Base-by-base conservation (phyloP, 345 rosid species). In the Hevea brasiliensis region DNA sequence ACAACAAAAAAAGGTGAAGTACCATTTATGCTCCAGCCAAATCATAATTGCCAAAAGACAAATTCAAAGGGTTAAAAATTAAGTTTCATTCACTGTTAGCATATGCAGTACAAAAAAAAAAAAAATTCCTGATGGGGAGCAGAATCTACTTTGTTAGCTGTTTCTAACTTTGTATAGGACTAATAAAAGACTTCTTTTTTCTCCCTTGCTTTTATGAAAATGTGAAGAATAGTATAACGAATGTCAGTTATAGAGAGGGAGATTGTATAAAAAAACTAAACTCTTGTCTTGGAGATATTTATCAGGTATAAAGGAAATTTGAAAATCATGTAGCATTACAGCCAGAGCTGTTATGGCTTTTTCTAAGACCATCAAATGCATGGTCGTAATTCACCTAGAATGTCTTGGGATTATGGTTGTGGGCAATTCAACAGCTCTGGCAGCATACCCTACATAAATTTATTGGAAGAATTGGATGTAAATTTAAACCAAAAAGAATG, bases 1-100 rank as follows among this genome's bases (percentile, higher is more conserved):
- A 72, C 53, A 71, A 74, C 37, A 48, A 51, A 72, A 7, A 60
- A 40, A 72, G 70, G 14, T 15, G 21, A 62, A 62, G 59, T 35
- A 71, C 45, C 61, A 24, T 17, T 53, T 20, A 29, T 54, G 40
- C 32, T 68, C 62, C 18, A 67, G 13, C 53, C 23, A 26, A 61
- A 29, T 37, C 57, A 50, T 1, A 53, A 9, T n/a, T 18, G 20
- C 44, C 29, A 27, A 44, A n/a, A 35, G 53, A 26, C 24, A 59
- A 20, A 41, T 60, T 29, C 18, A 48, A 67, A 74, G n/a, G 8
- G 15, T 14, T 32, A 66, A 15, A 45, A 15, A 11, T n/a, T 23
- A 41, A 26, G 47, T 42, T 27, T 20, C 37, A 56, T 58, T n/a
- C 58, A 44, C 26, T 26, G 21, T 56, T 42, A 41, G 69, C n/a